These are phyloP conservation scores for Penicillium palitans DNA, from an alignment of 2,329 filamentous ascomycete species.

Conservation along the genomic window DNA sequence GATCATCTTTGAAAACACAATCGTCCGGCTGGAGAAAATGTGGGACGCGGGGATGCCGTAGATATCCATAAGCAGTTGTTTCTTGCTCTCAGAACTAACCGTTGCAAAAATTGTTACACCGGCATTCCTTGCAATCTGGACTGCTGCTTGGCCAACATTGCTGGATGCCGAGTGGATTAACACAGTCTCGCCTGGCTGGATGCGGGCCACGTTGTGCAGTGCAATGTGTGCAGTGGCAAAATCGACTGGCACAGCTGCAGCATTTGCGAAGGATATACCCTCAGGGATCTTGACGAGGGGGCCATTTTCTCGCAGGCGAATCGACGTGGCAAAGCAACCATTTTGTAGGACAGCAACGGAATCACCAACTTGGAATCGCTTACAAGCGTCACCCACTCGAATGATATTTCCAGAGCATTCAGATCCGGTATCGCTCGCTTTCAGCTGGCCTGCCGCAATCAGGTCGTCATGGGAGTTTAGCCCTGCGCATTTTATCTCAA, in stretches of 20 bases:
- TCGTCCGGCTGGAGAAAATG: slow-evolving; percentile 16
- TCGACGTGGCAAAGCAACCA: not conserved
- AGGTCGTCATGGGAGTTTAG: slow-evolving; percentile 35
- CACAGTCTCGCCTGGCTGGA: slow-evolving; percentile 18
- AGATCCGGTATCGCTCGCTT: not conserved
- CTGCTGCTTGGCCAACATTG: slow-evolving; percentile 17
- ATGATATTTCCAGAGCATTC: slow-evolving; percentile 10
- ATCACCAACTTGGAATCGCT: slow-evolving; percentile 14
- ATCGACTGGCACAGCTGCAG: slow-evolving; percentile 13
- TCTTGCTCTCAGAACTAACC: slow-evolving; percentile 12
- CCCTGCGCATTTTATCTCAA: slow-evolving; percentile 16
- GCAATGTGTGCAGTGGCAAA: slow-evolving; percentile 13
- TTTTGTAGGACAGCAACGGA: slow-evolving; percentile 1
- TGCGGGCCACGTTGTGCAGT: slow-evolving; percentile 9
- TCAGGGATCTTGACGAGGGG: slow-evolving; percentile 3
- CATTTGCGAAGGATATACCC: slow-evolving; percentile 4
- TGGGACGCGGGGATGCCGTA: slow-evolving; percentile 19
- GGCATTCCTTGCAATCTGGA: slow-evolving; percentile 21
- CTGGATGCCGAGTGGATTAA: slow-evolving; percentile 30
- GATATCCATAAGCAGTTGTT: slow-evolving; percentile 14
- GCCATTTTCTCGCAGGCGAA: not conserved
- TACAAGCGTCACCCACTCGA: slow-evolving; percentile 8
- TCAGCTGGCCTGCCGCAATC: slow-evolving; percentile 26
- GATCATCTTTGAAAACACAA: slow-evolving; percentile 10
- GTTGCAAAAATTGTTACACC: slow-evolving; percentile 20